Evolutionary conservation across 2,329 filamentous ascomycete genomes (phyloP).

Genomic region (Aspergillus versicolor): DNA sequence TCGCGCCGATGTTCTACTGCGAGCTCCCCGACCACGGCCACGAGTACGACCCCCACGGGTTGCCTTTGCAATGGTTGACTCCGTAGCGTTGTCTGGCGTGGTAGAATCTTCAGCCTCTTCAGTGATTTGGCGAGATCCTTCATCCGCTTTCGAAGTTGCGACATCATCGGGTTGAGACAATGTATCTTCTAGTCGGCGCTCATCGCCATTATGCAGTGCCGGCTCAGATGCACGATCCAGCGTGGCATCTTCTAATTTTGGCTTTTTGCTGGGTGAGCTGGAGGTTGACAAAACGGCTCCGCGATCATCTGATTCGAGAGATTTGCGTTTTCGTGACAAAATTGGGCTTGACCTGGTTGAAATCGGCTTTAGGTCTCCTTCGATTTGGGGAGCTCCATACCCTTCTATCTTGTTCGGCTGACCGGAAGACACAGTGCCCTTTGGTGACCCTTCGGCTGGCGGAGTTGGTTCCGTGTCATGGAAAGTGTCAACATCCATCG

Average conservation of each 20-base stretch:
- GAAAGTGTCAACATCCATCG: slow-evolving; percentile 6
- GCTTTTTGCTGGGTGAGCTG: slow-evolving; percentile 27
- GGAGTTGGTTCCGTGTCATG: slow-evolving; percentile 1
- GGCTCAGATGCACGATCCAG: slow-evolving; percentile 21
- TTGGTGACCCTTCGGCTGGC: slow-evolving; percentile 9
- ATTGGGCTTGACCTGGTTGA: slow-evolving; percentile 18
- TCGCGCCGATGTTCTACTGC: slow-evolving; percentile 29
- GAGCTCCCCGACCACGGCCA: slow-evolving; percentile 35
- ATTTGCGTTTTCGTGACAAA: slow-evolving; percentile 27
- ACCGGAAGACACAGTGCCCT: slow-evolving; percentile 9
- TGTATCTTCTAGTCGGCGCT: slow-evolving; percentile 20
- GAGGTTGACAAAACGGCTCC: slow-evolving; percentile 14
- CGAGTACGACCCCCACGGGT: slow-evolving; percentile 31
- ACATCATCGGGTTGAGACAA: slow-evolving; percentile 18
- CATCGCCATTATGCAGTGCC: slow-evolving; percentile 23
- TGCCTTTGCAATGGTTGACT: slow-evolving; percentile 22
- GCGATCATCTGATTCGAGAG: slow-evolving; percentile 22
- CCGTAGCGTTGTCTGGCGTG: slow-evolving; percentile 19
- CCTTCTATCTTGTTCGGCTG: slow-evolving; percentile 5
- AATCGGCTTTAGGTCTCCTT: slow-evolving; percentile 4
- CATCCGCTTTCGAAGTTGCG: slow-evolving; percentile 13
- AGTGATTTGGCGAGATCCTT: slow-evolving; percentile 22
- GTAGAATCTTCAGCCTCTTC: slow-evolving; percentile 24
- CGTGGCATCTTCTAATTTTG: slow-evolving; percentile 32
- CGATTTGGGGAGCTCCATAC: neutral